Base-by-base conservation (phyloP, 2,329 filamentous ascomycete species). In the Pestalotiopsis fici region DNA sequence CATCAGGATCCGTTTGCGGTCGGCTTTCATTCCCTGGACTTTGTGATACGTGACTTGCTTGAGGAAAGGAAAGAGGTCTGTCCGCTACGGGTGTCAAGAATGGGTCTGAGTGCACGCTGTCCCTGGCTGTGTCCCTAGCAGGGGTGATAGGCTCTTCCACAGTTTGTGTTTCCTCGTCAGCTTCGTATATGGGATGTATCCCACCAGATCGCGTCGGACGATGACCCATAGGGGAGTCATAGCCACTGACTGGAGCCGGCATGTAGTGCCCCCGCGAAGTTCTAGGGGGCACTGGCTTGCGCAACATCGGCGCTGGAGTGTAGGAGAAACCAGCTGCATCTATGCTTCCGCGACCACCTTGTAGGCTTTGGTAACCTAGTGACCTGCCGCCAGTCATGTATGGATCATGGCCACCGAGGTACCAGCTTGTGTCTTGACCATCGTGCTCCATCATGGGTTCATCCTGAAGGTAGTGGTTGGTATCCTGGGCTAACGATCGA, bases 161-260 rank as follows among this genome's bases (percentile, higher is more conserved):
- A 72, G 74, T 71, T 72, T 72, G 71, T 23, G 70, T 63, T 9
- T 71, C 86, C 70, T 89, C 87, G 50, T 87, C 87, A 9, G 85
- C 86, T 69, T 89, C 87, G 70, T 87, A 83, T 68, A 89, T 89
- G 0, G 87, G 87, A 69, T 88, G 85, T 69, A 89, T 89, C 2
- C 77, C 79, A 3, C 82, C 82, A 0, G 81, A 62, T 23, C 67
- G 75, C 65, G 69, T 69, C 57, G 73, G 65, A 68, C 72, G 27
- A 61, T 68, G 57, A 31, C 69, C 65, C 28, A 72, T 11, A 75
- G 68, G 61, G 39, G 71, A 66, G 66, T 69, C 67, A 66, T 77
- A 76, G 54, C 79, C 76, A 28, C 66, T 70, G 18, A 72, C 70
- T 0, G 76, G 74, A 3, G 77, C 73, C 1, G 78, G 77, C 64